Base-by-base conservation (phyloP, 2,329 filamentous ascomycete genomes). In the Alternaria postmessia region DNA sequence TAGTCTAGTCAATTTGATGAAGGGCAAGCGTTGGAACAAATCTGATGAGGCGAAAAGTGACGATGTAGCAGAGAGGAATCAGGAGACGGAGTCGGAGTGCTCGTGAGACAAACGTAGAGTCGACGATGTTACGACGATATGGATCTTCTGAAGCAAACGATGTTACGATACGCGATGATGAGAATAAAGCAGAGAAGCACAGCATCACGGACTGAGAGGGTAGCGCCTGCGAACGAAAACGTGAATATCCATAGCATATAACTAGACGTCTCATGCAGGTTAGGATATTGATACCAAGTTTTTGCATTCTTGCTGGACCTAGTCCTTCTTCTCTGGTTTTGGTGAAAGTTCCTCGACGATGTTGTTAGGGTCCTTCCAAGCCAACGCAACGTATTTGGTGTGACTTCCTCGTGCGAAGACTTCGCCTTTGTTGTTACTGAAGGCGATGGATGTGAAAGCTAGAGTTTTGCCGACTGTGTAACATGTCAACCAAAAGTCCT, bases 371-470 rank as follows among this genome's bases (percentile, higher is more conserved):
- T 89, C 87, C 67, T 87, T 88, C 83, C 85, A 89, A 3, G 87
- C 87, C 20, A 84, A 66, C 5, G 85, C 83, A 18, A 89, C 81
- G 66, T 86, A 89, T 82, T 91, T 91, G 2, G 88, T 90, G 75
- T 91, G 88, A 68, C 88, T 90, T 3, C 88, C 88, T 59, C 88
- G 80, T 2, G 88, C 88, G 54, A 90, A 84, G 8, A 89, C 61
- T 51, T 89, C 83, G 48, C 87, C 82, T 57, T 86, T 84, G 16
- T 72, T 78, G 65, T 90, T 89, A 59, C 79, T 82, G 74, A 91
- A 90, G 48, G 81, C 82, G 65, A 90, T 87, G 4, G 81, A 85
- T 0, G 88, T 90, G 69, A 83, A 90, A 7, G 88, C 88, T 36
- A 90, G 78, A 2, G 85, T 89, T 75, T 89, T 90, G 26, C 88